Percentiles rank a stretch among this genome's conserved stretches.
Conservation (phyloP, 1,139 yeast genomes). For the Sporopachydermia cereana region DNA sequence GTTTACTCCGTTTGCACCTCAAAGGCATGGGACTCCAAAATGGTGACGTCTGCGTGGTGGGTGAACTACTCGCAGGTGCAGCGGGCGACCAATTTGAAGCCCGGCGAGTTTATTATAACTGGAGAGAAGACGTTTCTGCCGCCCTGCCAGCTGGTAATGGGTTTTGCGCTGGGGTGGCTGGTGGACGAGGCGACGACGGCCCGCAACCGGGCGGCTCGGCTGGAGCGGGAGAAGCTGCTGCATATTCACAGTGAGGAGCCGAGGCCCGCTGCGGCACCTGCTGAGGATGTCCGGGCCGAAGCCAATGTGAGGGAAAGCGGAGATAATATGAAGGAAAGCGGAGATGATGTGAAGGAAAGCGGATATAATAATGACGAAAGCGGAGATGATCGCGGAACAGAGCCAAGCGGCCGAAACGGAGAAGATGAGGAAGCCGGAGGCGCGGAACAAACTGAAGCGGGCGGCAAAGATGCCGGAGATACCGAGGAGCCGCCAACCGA, state of each 20-base stretch:
- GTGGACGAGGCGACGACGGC: conserved; percentile 43
- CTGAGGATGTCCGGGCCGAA: conserved; percentile 9
- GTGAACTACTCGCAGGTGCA: conserved; percentile 54
- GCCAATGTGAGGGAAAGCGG: too few species aligned
- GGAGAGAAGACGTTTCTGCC: conserved; percentile 56
- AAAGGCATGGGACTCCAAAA: conserved; percentile 81
- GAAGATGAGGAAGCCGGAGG: conserved; percentile 15
- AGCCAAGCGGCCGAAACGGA: conserved; percentile 14
- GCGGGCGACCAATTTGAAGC: conserved; percentile 55
- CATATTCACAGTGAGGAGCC: conserved; percentile 32
- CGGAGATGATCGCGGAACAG: conserved; percentile 12
- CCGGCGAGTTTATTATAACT: conserved; percentile 50
- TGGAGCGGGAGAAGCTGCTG: conserved; percentile 32
- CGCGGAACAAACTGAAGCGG: conserved; percentile 8
- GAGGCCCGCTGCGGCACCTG: conserved; percentile 13
- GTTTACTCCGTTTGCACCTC: conserved; percentile 71
- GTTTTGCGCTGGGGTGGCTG: conserved; percentile 72
- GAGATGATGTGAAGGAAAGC: conserved; percentile 7
- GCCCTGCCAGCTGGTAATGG: conserved; percentile 81
- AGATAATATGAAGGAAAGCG: conserved; percentile 10
- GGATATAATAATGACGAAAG: conserved; percentile 12
- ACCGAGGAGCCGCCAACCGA: conserved; percentile 9
- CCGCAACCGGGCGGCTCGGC: conserved; percentile 29
- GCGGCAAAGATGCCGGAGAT: conserved; percentile 14
- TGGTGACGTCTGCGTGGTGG: conserved; percentile 78